Conservation (phyloP, 345 rosid genomes). For the Ailanthus altissimus region DNA sequence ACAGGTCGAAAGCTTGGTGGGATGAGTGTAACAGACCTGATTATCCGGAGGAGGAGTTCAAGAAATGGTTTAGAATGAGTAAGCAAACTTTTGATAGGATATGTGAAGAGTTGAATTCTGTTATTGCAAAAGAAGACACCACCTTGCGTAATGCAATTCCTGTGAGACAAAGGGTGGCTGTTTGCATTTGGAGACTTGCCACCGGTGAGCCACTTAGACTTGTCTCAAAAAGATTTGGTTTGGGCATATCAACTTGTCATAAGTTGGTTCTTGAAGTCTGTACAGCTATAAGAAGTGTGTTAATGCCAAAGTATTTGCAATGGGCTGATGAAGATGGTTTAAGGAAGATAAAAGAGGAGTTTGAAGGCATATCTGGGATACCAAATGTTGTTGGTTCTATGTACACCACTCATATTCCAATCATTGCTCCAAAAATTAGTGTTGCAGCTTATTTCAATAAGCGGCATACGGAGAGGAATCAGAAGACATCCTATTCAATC, state of each 20-base stretch:
- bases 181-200: slow-evolving; percentile 86
- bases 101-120: slow-evolving; percentile 79
- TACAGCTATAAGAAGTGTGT: slow-evolving; percentile 62
- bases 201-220: slow-evolving; percentile 76
- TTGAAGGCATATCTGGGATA: slow-evolving; percentile 57
- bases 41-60: slow-evolving; percentile 81
- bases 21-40: slow-evolving; percentile 77
- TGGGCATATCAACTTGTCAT: slow-evolving; percentile 83
- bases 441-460: slow-evolving; percentile 79
- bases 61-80: slow-evolving; percentile 79
- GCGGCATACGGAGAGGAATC: slow-evolving; percentile 75
- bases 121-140: slow-evolving; percentile 86
- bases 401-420: slow-evolving; percentile 83
- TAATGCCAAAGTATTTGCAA: slow-evolving; percentile 76
- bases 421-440: slow-evolving; percentile 76
- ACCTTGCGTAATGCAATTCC: slow-evolving; percentile 85
- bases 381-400: slow-evolving; percentile 75
- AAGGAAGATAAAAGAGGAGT: slow-evolving; percentile 42
- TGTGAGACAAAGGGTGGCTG: slow-evolving; percentile 89
- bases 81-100: slow-evolving; percentile 72
- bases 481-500: slow-evolving; percentile 71
- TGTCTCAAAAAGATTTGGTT: slow-evolving; percentile 72
- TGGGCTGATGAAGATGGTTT: slow-evolving; percentile 73
- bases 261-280: slow-evolving; percentile 81
- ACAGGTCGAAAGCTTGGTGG: slow-evolving; percentile 90